Conservation (phyloP, 345 rosid genomes). For the Murraya paniculata region DNA sequence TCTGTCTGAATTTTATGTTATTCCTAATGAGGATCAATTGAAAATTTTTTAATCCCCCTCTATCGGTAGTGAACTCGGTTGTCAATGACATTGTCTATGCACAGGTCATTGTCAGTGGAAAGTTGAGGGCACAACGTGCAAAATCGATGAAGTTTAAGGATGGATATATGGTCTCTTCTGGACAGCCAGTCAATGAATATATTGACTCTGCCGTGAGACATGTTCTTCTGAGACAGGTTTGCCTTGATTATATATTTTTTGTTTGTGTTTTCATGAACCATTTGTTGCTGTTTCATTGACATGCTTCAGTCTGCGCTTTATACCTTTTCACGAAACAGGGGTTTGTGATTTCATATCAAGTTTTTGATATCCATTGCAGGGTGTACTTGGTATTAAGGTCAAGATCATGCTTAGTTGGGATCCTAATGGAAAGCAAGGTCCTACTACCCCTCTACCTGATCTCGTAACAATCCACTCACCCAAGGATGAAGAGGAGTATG, state of each 20-base stretch:
- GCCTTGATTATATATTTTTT: background rate
- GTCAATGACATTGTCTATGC: background rate
- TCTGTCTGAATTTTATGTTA: background rate
- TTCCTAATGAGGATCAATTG: background rate
- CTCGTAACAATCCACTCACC: conserved; percentile 73
- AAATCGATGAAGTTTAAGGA: conserved; percentile 96
- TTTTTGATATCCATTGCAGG: conserved; percentile 36
- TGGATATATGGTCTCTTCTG: conserved; percentile 95
- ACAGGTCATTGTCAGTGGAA: conserved; percentile 93
- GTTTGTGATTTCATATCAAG: background rate
- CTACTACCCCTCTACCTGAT: conserved; percentile 76
- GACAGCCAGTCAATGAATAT: conserved; percentile 86
- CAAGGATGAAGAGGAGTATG: conserved; percentile 59
- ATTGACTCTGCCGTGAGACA: conserved; percentile 92
- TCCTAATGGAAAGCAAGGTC: conserved; percentile 82
- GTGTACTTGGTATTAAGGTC: conserved; percentile 86
- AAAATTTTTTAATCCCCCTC: background rate
- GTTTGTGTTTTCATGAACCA: background rate
- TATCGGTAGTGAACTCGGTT: background rate
- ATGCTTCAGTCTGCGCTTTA: background rate
- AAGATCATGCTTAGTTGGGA: conserved; percentile 91
- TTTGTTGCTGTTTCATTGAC: background rate
- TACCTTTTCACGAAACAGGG: background rate
- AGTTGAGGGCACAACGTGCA: conserved; percentile 85
- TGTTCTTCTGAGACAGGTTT: conserved; percentile 86